phyloP scores from a whole-genome alignment of 202 grass and related monocot species.

The Dendrocalamus latiflorus region DNA sequence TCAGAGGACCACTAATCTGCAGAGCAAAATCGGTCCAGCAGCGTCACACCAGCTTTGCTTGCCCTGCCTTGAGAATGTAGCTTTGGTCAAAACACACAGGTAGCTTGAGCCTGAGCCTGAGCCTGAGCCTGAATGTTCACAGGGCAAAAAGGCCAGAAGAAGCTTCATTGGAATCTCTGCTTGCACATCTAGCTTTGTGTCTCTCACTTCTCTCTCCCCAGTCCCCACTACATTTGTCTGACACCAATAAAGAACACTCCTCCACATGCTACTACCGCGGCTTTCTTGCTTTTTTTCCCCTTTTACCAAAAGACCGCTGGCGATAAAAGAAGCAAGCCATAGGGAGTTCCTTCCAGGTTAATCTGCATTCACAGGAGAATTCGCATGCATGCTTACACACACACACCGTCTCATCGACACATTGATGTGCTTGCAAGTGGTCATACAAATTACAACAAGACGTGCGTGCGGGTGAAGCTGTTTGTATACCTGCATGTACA shows the following conservation, averaged over 20 bases:
- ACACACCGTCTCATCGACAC: too few species aligned
- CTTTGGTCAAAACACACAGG: neutral
- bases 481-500: neutral
- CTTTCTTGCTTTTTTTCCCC: neutral
- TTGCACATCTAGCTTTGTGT: neutral
- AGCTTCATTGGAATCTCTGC: slow-evolving; percentile 7
- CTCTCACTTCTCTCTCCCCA: neutral
- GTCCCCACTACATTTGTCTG: neutral
- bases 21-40: neutral
- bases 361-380: neutral
- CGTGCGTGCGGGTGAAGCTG: neutral
- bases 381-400: neutral
- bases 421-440: neutral
- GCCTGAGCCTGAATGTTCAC: neutral
- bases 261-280: neutral
- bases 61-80: neutral
- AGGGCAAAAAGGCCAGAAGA: slow-evolving; percentile 7
- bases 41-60: neutral
- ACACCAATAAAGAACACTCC: neutral
- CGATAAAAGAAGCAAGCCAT: neutral
- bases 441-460: neutral
- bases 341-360: neutral
- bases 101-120: neutral
- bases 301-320: neutral
- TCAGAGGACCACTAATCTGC: too few species aligned